Conservation (phyloP, 225 moss, liverwort and hornwort species). For the Marchantia polymorpha region DNA sequence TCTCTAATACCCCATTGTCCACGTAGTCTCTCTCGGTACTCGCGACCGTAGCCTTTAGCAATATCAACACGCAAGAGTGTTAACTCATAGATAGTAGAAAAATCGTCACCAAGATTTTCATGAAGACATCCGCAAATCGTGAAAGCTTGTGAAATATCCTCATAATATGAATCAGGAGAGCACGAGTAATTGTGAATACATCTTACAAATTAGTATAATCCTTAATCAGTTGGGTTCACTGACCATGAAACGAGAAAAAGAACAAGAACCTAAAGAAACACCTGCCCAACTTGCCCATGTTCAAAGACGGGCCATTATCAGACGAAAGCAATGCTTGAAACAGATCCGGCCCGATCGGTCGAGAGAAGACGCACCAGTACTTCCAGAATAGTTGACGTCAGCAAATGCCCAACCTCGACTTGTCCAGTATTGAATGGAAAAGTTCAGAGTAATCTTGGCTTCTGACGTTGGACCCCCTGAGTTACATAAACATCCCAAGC, state of each 20-base stretch:
- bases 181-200: too few relatives aligned
- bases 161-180: too few relatives aligned
- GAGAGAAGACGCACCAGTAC: conserved; percentile 57
- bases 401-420: conserved; percentile 95
- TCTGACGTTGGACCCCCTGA: conserved; percentile 80
- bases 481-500: neutral
- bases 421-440: conserved; percentile 81
- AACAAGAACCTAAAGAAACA: neutral
- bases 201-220: too few relatives aligned
- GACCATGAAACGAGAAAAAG: too few relatives aligned
- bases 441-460: conserved; percentile 64
- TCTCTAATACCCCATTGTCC: conserved; percentile 85
- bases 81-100: too few relatives aligned
- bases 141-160: too few relatives aligned
- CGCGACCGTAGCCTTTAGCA: conserved; percentile 78
- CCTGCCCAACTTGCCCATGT: neutral
- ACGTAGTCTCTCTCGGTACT: conserved; percentile 80
- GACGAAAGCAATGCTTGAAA: neutral
- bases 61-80: neutral
- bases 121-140: too few relatives aligned
- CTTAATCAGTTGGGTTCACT: too few relatives aligned
- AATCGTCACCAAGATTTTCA: too few relatives aligned
- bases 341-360: neutral
- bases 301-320: neutral
- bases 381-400: conserved; percentile 93